Evolutionary conservation across 2,329 filamentous ascomycete genomes (phyloP), one percentile per base, ranked within the genome.

Genomic region (Gaeumannomyces tritici): DNA sequence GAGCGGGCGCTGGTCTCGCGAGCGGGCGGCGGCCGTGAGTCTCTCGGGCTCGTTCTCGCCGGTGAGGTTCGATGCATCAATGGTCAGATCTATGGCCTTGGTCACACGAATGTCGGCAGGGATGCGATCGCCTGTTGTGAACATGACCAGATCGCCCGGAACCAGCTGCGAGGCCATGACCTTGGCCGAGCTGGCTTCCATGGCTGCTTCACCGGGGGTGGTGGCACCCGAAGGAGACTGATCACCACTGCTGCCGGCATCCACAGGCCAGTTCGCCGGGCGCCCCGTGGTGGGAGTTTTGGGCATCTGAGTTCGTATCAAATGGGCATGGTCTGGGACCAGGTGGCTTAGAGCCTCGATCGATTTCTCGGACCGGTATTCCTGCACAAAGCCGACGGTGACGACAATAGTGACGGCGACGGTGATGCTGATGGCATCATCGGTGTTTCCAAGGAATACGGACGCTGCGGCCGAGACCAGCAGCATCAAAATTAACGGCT

Each of bases 381-480:
- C 95, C 73, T 99, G 95, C 61, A 98, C 86, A 69, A 99, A 99
- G 2, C 93, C 95, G 55, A 99, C 95, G 0, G 89, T 89, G 28
- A 99, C 93, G 7, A 99, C 95, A 68, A 99, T 99, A 29, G 93
- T 96, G 27, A 99, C 95, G 2, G 95, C 95, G 35, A 96, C 87
- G 0, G 93, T 90, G 71, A 99, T 99, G 74, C 93, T 98, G 69
- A 99, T 78, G 7, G 93, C 93, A 77, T 99, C 96, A 69, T 98
- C 93, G 71, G 88, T 87, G 71, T 99, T 99, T 61, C 93, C 92
- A 74, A 99, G 89, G 56, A 98, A 75, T 59, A 98, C 85, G 0
- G 93, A 98, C 54, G 96, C 89, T 24, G 83, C 88, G 0, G 95
- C 93, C 3, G 95, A 98, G 8, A 86, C 89, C 27, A 99, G 83